Base-by-base conservation (phyloP, 495 filamentous ascomycete species). In the Durotheca rogersii region DNA sequence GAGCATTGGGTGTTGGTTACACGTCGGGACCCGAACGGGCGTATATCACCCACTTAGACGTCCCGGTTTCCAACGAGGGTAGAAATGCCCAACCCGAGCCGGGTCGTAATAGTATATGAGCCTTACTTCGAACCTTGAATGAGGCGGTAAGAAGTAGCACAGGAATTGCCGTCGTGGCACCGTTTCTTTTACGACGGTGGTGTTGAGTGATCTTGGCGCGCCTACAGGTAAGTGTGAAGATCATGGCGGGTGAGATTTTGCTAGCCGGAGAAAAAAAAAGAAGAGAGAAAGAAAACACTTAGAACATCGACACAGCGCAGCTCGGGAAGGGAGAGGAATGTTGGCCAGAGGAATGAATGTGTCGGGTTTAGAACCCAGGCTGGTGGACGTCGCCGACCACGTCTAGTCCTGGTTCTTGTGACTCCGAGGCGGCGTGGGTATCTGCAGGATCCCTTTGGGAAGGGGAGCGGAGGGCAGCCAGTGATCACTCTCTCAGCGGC, bases 111-210 rank as follows among this genome's bases (percentile, higher is more conserved):
- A 29, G 18, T 18, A 33, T 15, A 32, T 31, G 21, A n/a, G 6
- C 25, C 15, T 43, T 33, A 19, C 7, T 9, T 16, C 18, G 33
- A 45, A 36, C 41, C 37, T 39, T 47, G 27, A 44, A 36, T 49
- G 40, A 42, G 46, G 55, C 49, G 55, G 55, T 58, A 44, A 58
- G 41, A 31, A 49, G 49, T 50, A 41, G 36, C 23, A 58, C 49
- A 40, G 46, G 47, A 15, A 18, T 45, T 41, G 41, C 48, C 48
- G 44, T 49, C 49, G 55, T 53, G 45, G 33, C 30, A 53, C 55
- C 36, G 17, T 17, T 20, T 21, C 14, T 49, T 40, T 27, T 30
- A 35, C 40, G 6, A 49, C n/a, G 19, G 23, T 15, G 39, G 29
- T 41, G 47, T 56, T 36, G n/a, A n/a, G n/a, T 51, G 47, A 51